phyloP scores from a whole-genome alignment of 2,329 filamentous ascomycete genomes.

The Chrysosphaeria jannelii region DNA sequence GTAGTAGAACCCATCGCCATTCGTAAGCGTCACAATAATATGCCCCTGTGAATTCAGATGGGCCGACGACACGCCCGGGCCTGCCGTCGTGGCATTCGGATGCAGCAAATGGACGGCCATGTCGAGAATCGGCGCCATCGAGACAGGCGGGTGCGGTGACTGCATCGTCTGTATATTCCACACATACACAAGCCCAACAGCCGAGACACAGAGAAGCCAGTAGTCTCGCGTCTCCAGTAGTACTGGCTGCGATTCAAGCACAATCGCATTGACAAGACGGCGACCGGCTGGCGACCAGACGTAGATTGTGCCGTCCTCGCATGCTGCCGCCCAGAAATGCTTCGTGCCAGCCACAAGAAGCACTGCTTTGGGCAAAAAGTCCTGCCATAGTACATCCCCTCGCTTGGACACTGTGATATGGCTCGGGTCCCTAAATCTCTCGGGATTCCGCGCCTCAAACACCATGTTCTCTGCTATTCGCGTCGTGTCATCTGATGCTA shows the following conservation, averaged over 20 bases:
- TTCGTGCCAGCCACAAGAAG: constrained; percentile 77
- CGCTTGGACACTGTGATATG: constrained; percentile 57
- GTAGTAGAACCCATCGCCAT: constrained; percentile 85
- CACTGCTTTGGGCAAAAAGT: constrained; percentile 63
- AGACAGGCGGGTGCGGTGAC: constrained; percentile 69
- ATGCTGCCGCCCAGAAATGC: constrained; percentile 74
- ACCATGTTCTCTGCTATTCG: constrained; percentile 40
- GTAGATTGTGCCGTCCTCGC: constrained; percentile 73
- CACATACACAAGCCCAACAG: constrained; percentile 67
- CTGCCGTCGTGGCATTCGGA: constrained; percentile 41
- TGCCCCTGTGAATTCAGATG: constrained; percentile 69
- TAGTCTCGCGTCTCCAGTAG: constrained; percentile 73
- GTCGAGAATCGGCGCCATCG: constrained; percentile 66
- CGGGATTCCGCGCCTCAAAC: constrained; percentile 68
- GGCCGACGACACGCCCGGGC: constrained; percentile 67
- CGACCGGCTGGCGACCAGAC: constrained; percentile 81
- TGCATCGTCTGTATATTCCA: constrained; percentile 72
- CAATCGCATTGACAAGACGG: constrained; percentile 52
- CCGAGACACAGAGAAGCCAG: constrained; percentile 73
- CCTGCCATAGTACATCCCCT: constrained; percentile 66
- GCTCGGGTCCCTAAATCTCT: constrained; percentile 49
- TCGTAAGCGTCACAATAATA: constrained; percentile 69
- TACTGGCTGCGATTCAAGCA: constrained; percentile 77
- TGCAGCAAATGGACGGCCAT: constrained; percentile 54
- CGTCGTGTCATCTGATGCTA: constrained; percentile 26